Base-by-base conservation (phyloP, 176 grass and related monocot genomes). In the Musa schizocarpa region DNA sequence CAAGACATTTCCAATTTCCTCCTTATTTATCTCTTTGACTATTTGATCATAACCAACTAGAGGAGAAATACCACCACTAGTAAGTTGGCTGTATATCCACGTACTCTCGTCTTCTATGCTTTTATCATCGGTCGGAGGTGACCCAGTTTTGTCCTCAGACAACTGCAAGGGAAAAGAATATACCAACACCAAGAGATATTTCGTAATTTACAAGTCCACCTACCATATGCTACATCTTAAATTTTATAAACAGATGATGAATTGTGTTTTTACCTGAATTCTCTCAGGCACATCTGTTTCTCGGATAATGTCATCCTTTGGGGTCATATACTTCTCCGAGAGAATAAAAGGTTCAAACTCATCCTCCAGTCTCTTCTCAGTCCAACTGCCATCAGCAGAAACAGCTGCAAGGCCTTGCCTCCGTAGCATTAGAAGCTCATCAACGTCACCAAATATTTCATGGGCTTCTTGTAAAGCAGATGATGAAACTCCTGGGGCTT, bases 291-390 rank as follows among this genome's bases (percentile, higher is more conserved):
- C 82, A 68, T 99, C 96, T 69, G 80, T 92, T 81, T 99, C 88
- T 75, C 89, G 89, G 72, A 99, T 89, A 58, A 86, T 85, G 13
- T 99, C 96, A 81, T 99, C 96, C 78, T 94, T 89, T 9, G 88
- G 69, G 79, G 96, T 99, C 96, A 99, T 99, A 87, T 92, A 99
- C 67, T 99, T 95, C 79, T 99, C 96, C 52, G 88, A 92, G 54
- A 99, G 83, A 84, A 95, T 95, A 92, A 92, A 95, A 66, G 91
- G 96, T 68, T 99, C 96, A 76, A 95, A 99, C 71, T 99, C 90
- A 43, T 94, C 91, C 83, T 99, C 91, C 71, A 95, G 82, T 14
- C 81, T 88, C 52, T 88, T 89, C 19, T 80, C 85, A 22, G 82
- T 73, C 77, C 87, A 52, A 27, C 86, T 87, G 55, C 76, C 77